phyloP scores from a whole-genome alignment of 2,329 filamentous ascomycete genomes.

The Paracamarosporium sp. region DNA sequence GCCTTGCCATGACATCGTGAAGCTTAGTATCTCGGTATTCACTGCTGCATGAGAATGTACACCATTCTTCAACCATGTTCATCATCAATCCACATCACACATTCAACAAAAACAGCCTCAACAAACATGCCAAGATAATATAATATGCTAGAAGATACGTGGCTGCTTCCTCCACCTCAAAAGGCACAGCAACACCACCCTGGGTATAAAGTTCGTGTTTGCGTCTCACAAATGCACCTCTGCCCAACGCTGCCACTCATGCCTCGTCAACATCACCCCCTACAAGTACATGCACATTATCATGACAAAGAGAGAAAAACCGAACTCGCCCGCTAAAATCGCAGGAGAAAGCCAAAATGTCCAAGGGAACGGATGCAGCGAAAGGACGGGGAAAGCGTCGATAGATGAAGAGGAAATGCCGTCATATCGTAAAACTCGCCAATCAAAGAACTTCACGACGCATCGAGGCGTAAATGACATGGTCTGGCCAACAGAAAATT shows the following conservation, averaged over 20 bases:
- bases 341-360: not conserved
- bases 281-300: not conserved
- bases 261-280: not conserved
- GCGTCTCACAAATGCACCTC: too few species aligned
- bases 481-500: not conserved
- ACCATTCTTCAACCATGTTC: too few species aligned
- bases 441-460: not conserved
- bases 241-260: too few species aligned
- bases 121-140: too few species aligned
- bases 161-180: too few species aligned
- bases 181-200: too few species aligned
- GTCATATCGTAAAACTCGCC: not conserved
- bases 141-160: too few species aligned
- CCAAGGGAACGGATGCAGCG: not conserved
- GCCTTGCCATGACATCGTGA: too few species aligned
- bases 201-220: not conserved
- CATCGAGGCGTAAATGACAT: not conserved
- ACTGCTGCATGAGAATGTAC: too few species aligned
- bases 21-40: too few species aligned
- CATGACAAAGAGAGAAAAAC: not conserved
- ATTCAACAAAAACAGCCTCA: too few species aligned
- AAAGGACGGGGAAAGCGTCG: not conserved
- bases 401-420: not conserved
- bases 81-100: too few species aligned
- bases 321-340: not conserved